Evolutionary conservation across 1,139 yeast genomes (phyloP), one percentile per base, ranked within the genome.

Genomic region (Blastobotrys aristatus): DNA sequence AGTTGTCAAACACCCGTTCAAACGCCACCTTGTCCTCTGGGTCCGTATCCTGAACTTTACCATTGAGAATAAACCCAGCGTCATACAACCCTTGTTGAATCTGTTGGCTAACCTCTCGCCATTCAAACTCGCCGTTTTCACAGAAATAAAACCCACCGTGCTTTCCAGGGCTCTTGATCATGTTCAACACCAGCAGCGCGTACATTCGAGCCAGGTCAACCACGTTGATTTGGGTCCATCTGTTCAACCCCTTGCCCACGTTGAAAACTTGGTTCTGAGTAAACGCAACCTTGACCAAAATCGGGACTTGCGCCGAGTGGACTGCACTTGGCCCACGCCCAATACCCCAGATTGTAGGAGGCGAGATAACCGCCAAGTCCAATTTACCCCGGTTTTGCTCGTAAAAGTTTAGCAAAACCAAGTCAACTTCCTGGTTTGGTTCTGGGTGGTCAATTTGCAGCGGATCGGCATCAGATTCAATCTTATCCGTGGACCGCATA

Each of bases 351-450:
- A 70, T 59, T 14, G 59, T 56, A n/a, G 59, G 57, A 7, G 60
- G 58, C 16, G 54, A 49, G 24, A 57, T 50, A 16, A 55, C 45
- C 17, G 48, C 49, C 21, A 53, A 37, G 16, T 51, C 54, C 14
- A 51, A 48, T 26, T 53, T 46, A 27, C 39, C 45, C 6, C 36
- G 13, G 20, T 43, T 40, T n/a, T 47, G 40, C 34, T 48, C 44
- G 29, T 45, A 41, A 47, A 46, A 54, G 22, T 49, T 36, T 22
- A 51, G 46, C 45, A 55, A 39, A 17, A 64, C 48, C 39, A 60
- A 54, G 53, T 71, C 75, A n/a, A 69, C 72, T 7, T 65, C 67
- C 37, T 72, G 58, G 50, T 70, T 74, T 4, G 73, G 73, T 46
- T 67, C 68, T 22, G 71, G 55, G 1, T 60, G 47, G 44, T 60